Evolutionary conservation across 805 yeast species (phyloP), one percentile per base, ranked within the genome.

Genomic region (Ogataea trehaloabstinens): DNA sequence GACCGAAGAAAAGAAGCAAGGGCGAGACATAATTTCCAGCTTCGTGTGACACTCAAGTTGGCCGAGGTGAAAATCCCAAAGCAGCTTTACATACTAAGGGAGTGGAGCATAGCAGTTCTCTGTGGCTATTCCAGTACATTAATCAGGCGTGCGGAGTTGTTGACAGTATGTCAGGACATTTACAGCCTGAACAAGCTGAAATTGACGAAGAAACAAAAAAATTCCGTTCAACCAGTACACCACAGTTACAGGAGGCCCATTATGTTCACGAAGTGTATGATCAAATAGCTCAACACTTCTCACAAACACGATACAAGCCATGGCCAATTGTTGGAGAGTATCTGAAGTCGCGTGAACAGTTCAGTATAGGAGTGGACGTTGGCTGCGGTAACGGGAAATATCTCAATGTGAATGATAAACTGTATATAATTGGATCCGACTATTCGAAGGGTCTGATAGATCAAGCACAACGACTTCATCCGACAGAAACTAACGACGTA

Each of bases 371-470:
- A 1, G 70, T 89, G 20, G 99, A 93, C 64, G 87, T 91, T 16
- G 99, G 99, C 0, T 91, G 98, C 61, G 99, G 99, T 3, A 93
- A 93, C 59, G 99, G 99, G 2, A 93, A 93, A 57, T 93, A 93
- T 57, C 60, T 91, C 28, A 74, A 74, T 2, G 74, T 89, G 10
- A 90, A 91, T 60, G 68, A 73, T 6, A 71, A 83, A 31, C 60
- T 91, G 3, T 82, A 60, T 53, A 71, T 90, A 20, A 59, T 91
- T 13, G 98, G 96, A 28, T 78, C 72, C 38, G 91, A 83, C 46
- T 70, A 83, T 37, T 85, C 93, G 1, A 75, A 74, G 32, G 90
- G 91, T 0, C 63, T 85, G 27, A 71, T 85, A 10, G 61, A 59
- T 13, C 85, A 88, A 62, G 93, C 90, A 0, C 62, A 64, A 33